Evolutionary conservation across 2,329 filamentous ascomycete species (phyloP), one percentile per base, ranked within the genome.

Genomic region (Diaporthe caulivora): DNA sequence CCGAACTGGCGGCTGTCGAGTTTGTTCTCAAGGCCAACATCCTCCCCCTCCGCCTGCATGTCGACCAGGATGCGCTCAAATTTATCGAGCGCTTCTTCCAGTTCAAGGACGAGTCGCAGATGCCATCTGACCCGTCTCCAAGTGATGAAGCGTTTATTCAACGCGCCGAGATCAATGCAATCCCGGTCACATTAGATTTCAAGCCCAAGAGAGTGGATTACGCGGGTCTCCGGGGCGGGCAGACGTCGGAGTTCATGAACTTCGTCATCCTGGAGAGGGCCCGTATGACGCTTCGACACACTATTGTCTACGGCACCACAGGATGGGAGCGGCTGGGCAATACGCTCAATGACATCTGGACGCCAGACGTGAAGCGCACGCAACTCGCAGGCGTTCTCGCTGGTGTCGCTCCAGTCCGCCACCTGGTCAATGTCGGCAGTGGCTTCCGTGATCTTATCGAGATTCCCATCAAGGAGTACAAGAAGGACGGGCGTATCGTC

Each of bases 121-220:
- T 84, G 11, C 85, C 88, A 0, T 83, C 86, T 6, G 87, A 91
- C 40, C 83, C 86, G 3, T 89, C 91, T 1, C 88, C 91, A 2
- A 91, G 91, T 58, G 95, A 97, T 71, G 85, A 93, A 9, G 94
- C 95, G 0, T 99, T 98, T 82, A 86, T 99, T 1, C 96, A 98
- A 80, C 90, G 97, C 70, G 92, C 95, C 1, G 97, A 98, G 83
- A 88, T 99, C 60, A 93, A 94, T 76, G 91, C 94, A 5, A 90
- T 99, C 31, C 92, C 92, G 2, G 89, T 99, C 72, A 95, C 93
- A 79, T 90, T 91, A 4, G 97, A 99, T 83, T 99, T 99, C 85
- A 99, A 99, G 82, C 97, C 97, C 11, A 98, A 99, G 83, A 91
- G 95, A n/a, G 94, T 99, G 24, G 96, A 99, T 82, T 99, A 99